Conservation (phyloP, 2,329 filamentous ascomycete species). For the Penicillium vulpinum region DNA sequence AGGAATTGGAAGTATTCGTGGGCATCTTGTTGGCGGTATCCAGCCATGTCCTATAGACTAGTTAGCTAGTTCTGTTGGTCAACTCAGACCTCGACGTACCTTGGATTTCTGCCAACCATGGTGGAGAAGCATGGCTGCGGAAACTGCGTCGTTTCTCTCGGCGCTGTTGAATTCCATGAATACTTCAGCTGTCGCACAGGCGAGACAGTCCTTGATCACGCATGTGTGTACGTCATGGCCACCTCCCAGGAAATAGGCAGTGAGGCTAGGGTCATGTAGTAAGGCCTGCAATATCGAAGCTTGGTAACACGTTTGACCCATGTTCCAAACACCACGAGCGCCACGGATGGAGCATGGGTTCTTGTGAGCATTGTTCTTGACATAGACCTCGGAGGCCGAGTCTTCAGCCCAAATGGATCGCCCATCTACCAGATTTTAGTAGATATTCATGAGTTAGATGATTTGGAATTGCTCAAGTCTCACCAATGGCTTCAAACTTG, state of each 20-base stretch:
- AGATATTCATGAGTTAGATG: neutral
- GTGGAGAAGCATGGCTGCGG: conserved; percentile 77
- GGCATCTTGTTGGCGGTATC: conserved; percentile 93
- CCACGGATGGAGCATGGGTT: conserved; percentile 84
- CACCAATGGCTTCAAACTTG: conserved; percentile 18
- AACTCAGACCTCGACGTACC: conserved; percentile 8
- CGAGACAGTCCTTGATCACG: conserved; percentile 52
- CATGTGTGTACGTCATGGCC: conserved; percentile 81
- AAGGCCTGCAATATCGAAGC: conserved; percentile 93
- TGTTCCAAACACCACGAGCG: conserved; percentile 90
- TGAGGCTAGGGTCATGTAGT: conserved; percentile 87
- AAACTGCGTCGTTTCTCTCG: conserved; percentile 77
- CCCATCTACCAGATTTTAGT: conserved; percentile 17
- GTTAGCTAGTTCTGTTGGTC: conserved; percentile 2
- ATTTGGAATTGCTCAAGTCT: neutral
- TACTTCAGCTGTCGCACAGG: conserved; percentile 62
- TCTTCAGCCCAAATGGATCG: conserved; percentile 41
- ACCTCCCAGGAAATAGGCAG: conserved; percentile 89
- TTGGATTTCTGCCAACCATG: conserved; percentile 58
- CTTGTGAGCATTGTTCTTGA: conserved; percentile 73
- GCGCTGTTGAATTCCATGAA: conserved; percentile 64
- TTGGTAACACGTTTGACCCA: conserved; percentile 98
- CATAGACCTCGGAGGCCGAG: conserved; percentile 70
- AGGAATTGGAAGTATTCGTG: conserved; percentile 98
- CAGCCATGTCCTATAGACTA: conserved; percentile 65